Evolutionary conservation across 2,329 filamentous ascomycete genomes (phyloP), one percentile per base, ranked within the genome.

Genomic region (Seiridium cupressi): DNA sequence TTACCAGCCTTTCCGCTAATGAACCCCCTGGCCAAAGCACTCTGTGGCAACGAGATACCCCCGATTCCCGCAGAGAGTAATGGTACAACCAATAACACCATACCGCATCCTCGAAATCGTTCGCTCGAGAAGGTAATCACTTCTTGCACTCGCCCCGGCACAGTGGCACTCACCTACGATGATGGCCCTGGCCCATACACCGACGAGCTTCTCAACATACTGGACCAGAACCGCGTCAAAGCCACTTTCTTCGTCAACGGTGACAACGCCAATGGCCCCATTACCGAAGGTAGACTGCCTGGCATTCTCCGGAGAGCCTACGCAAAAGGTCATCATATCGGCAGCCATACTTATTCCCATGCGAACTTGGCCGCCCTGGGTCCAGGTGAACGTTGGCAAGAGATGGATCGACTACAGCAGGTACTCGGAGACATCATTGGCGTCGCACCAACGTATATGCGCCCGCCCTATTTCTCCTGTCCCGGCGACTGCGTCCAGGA

Each of bases 291-390:
- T 44, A 35, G 10, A 8, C n/a, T 42, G 11, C 31, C 55, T 9
- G 8, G 8, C 3, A 34, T 49, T 8, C 13, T 58, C 55, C 40
- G 51, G 32, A 46, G 51, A 3, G 13, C 46, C 75, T 64, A 75
- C 51, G 65, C 65, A 3, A 73, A 75, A 40, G 79, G 79, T n/a
- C 80, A 82, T 63, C 80, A 83, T 58, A 69, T 83, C 46, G 80
- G 73, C 46, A 77, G 75, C 59, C 80, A 83, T 64, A 81, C 79
- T 1, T 81, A 75, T 76, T 76, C 75, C 6, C 79, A 82, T 64
- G 68, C 74, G 57, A 74, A 81, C 62, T 70, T 79, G 3, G 72
- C 69, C 51, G 62, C 67, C 32, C 60, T 80, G 59, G 72, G 65
- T 3, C 69, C 70, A 4, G 59, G 66, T 9, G 72, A 74, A 58